Conservation (phyloP, 2,329 filamentous ascomycete genomes). For the Diplocarpon rosae region DNA sequence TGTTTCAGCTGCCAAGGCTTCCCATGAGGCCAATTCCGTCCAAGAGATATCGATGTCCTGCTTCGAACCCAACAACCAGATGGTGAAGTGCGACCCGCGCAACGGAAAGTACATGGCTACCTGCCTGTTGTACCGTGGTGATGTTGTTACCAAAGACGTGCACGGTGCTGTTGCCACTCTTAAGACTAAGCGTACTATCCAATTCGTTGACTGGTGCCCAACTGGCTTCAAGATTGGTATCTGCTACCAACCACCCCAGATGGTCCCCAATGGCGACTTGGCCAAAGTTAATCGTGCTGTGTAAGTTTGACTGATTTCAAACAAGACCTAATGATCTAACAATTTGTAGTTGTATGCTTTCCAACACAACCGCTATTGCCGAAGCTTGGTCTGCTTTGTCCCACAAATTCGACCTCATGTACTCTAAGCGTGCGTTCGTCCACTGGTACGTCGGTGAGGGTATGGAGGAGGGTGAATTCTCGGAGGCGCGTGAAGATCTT, state of each 20-base stretch:
- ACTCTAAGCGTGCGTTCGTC: conserved; percentile 99
- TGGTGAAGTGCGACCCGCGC: conserved; percentile 98
- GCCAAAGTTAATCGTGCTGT: conserved; percentile 98
- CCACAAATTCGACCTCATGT: conserved; percentile 99
- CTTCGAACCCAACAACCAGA: conserved; percentile 99
- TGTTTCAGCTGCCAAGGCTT: conserved; percentile 87
- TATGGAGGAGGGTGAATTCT: conserved; percentile 99
- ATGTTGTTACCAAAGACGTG: conserved; percentile 93
- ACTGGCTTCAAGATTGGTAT: conserved; percentile 99
- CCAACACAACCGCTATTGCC: conserved; percentile 96
- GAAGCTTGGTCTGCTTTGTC: conserved; percentile 96
- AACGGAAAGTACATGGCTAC: conserved; percentile 99
- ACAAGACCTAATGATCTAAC: conserved; percentile 11
- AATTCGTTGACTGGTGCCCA: conserved; percentile 99
- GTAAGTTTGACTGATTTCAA: conserved; percentile 43
- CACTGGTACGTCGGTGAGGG: conserved; percentile 99
- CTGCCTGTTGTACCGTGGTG: conserved; percentile 94
- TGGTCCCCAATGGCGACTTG: conserved; percentile 92
- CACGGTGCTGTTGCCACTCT: conserved; percentile 87
- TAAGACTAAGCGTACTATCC: conserved; percentile 98
- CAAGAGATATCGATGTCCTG: conserved; percentile 98
- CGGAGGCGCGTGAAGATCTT: conserved; percentile 95
- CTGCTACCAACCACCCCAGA: conserved; percentile 96
- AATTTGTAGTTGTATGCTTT: conserved; percentile 81
- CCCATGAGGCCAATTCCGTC: conserved; percentile 96